Evolutionary conservation across 495 filamentous ascomycete genomes (phyloP).

Genomic region (Penicillium canariense): DNA sequence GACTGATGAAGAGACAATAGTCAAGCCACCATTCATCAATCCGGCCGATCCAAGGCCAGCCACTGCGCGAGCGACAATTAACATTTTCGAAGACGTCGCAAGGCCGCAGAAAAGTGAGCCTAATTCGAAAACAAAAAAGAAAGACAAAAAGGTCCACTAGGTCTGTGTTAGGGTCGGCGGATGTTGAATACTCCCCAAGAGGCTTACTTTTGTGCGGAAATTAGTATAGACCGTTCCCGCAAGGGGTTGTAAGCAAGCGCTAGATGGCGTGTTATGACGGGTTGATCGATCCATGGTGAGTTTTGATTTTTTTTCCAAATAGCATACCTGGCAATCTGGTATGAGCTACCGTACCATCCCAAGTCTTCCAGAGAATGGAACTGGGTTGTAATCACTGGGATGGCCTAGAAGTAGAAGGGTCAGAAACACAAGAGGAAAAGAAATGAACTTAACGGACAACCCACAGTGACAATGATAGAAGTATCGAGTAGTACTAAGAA

Average conservation of each 20-base stretch:
- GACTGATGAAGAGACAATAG: conserved; percentile 47
- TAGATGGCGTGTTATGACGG: conserved; percentile 12
- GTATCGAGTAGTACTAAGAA: conserved; percentile 22
- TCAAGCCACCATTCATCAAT: conserved; percentile 51
- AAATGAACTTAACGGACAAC: background rate
- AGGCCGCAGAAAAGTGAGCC: conserved; percentile 46
- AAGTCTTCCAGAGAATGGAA: conserved; percentile 43
- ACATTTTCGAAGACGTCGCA: conserved; percentile 39
- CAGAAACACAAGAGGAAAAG: background rate
- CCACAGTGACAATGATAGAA: conserved; percentile 20
- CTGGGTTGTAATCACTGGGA: conserved; percentile 42
- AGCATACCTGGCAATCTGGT: conserved; percentile 38
- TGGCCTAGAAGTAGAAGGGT: conserved; percentile 22
- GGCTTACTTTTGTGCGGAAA: conserved; percentile 40
- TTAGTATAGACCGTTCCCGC: conserved; percentile 48
- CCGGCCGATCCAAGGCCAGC: conserved; percentile 44
- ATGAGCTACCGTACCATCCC: conserved; percentile 49
- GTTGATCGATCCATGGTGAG: too few relatives aligned
- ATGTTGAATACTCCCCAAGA: too few relatives aligned
- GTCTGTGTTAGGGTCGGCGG: background rate
- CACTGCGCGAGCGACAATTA: conserved; percentile 47
- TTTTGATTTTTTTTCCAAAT: too few relatives aligned
- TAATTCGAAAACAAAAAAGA: conserved; percentile 41
- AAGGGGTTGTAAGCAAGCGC: conserved; percentile 44
- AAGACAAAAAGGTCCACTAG: conserved; percentile 35